Base-by-base conservation (phyloP, 768 basidiomycete species). In the Termitomyces bulborhizus region DNA sequence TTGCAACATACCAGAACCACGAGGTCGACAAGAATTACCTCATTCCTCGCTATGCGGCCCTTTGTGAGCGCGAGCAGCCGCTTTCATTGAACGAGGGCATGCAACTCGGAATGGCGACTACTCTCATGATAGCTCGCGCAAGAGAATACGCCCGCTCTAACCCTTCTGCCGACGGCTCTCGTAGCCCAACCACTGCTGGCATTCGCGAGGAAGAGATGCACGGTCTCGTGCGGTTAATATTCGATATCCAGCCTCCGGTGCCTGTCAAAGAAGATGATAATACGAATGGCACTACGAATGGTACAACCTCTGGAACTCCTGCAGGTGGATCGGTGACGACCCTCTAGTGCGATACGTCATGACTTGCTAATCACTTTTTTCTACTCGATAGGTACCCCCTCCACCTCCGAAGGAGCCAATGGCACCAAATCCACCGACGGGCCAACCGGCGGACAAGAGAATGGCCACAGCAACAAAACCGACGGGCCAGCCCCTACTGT, bases 1-100 rank as follows among this genome's bases (percentile, higher is more conserved):
- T 90, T 40, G 69, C 73, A 0, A 69, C 82, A 0, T 88, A 88
- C 57, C 78, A 81, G 52, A 62, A 71, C 12, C 78, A 80, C 64
- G 63, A 73, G 0, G 72, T 87, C 46, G 73, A 82, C 59, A 65
- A 66, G 4, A 65, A 71, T 3, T 69, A 81, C 31, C 70, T 88
- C 3, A 66, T 82, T 11, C 79, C 81, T 0, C 76, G 84, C 0
- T 89, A 86, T 52, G 70, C 76, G 0, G 66, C 75, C 0, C 71
- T 90, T 0, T 82, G 81, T 47, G 68, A 69, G 6, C 77, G 85
- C 8, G 71, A 74, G 1, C 75, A 72, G 0, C 76, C 82, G 0
- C 71, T 87, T 5, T 73, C 74, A 0, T 64, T 82, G 5, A 74
- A 78, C 6, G 90, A 90, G 53, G 81, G 78, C 4, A 64, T 66